Evolutionary conservation across 139 green algal species (phyloP), one percentile per base, ranked within the genome.

Genomic region (Axilococcus clingmanii): DNA sequence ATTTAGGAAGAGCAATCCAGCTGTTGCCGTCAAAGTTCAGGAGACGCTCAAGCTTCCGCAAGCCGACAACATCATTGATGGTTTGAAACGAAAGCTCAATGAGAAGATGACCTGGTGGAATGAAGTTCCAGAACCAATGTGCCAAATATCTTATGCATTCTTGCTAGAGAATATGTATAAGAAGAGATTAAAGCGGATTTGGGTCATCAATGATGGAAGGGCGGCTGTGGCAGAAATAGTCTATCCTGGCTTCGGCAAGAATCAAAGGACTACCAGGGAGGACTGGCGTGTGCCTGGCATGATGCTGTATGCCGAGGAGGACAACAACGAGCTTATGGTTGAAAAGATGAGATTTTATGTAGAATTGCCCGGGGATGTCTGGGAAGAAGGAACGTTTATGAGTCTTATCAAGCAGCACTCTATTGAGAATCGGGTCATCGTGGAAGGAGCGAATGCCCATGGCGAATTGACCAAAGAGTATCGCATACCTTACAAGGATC

Each of bases 281-380:
- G 50, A 78, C 44, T n/a, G n/a, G n/a, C 52, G 64, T 1, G 23
- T 45, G 7, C 42, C 75, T 30, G 17, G 34, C 1, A 79, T 64
- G 46, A 55, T 80, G 7, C 52, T 64, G 27, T 82, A 81, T 17
- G 60, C 53, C 28, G 38, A 45, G 1, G 65, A 83, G 59, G 24
- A 59, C 34, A 61, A 69, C 1, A 76, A 85, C 57, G 76, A 63
- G 68, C 27, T 58, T 28, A 84, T 86, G 76, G n/a, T n/a, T n/a
- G 80, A 89, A 65, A 85, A 82, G 66, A 65, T 74, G 24, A 66
- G 78, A 5, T 89, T 75, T 64, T 89, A 85, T 38, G 63, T 61
- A 24, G 71, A 81, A 60, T 68, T 88, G 37, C 79, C 79, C 25
- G 79, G 79, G 6, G 80, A 88, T 49, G 54, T 87, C 19, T 88